phyloP scores from a whole-genome alignment of 2,329 filamentous ascomycete species.

The Beauveria bassiana region DNA sequence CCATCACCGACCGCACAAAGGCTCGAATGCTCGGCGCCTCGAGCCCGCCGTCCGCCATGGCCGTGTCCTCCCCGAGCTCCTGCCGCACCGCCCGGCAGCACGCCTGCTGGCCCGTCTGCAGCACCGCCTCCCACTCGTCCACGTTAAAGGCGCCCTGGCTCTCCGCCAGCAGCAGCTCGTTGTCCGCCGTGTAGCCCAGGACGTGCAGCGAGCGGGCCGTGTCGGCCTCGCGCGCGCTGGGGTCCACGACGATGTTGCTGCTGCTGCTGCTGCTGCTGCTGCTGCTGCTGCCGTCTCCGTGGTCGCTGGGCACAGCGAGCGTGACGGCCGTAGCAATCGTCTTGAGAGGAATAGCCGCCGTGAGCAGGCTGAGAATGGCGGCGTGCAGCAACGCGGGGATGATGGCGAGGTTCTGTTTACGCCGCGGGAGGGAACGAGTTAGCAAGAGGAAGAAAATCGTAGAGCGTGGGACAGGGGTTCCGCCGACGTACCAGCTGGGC shows the following conservation, averaged over 20 bases:
- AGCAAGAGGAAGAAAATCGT: not conserved
- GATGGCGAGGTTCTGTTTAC: slow-evolving; percentile 61
- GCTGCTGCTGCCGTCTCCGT: slow-evolving; percentile 19
- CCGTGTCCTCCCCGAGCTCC: slow-evolving; percentile 31
- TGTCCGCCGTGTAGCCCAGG: slow-evolving; percentile 70
- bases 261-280: not conserved
- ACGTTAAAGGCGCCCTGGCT: slow-evolving; percentile 74
- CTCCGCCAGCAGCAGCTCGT: slow-evolving; percentile 68
- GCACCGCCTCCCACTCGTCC: slow-evolving; percentile 66
- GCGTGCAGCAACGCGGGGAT: slow-evolving; percentile 80
- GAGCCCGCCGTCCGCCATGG: slow-evolving; percentile 34
- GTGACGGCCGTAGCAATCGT: slow-evolving; percentile 61
- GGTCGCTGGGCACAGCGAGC: slow-evolving; percentile 46
- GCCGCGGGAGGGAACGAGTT: not conserved
- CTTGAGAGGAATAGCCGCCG: slow-evolving; percentile 73
- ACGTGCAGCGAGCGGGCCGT: slow-evolving; percentile 67
- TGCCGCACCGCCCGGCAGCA: slow-evolving; percentile 45
- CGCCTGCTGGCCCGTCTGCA: slow-evolving; percentile 54
- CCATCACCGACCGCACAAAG: slow-evolving; percentile 55
- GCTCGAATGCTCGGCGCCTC: slow-evolving; percentile 44
- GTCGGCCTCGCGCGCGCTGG: slow-evolving; percentile 54
- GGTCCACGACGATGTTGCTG: slow-evolving; percentile 43
- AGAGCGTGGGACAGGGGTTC: not conserved
- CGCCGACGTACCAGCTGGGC: slow-evolving; percentile 48
- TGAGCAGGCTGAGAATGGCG: slow-evolving; percentile 68